These are phyloP conservation scores for Pythium periplocum DNA, from an alignment of 352 stramenopile genomes.

Conservation along the genomic window DNA sequence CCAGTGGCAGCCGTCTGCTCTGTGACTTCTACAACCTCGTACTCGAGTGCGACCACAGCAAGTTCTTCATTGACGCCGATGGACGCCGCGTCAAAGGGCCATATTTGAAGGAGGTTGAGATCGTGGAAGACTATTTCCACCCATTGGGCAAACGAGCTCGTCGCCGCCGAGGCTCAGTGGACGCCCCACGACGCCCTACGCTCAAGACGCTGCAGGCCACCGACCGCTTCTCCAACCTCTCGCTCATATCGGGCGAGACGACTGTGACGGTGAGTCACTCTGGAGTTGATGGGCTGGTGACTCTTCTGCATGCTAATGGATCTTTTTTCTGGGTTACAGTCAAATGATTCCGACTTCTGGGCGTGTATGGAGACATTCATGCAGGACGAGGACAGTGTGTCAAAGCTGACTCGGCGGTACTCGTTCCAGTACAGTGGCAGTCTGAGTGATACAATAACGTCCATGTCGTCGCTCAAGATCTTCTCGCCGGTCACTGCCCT, in stretches of 20 bases:
- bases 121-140: conserved; percentile 62
- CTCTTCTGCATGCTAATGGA: too few relatives aligned
- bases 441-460: not conserved
- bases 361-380: conserved; percentile 3
- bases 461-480: conserved; percentile 9
- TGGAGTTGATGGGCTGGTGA: too few relatives aligned
- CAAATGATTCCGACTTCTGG: not conserved
- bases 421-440: conserved; percentile 9
- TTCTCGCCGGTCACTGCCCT: conserved; percentile 9
- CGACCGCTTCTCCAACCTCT: conserved; percentile 20
- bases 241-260: conserved; percentile 22
- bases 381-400: conserved; percentile 1
- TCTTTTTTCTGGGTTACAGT: not conserved
- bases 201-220: conserved; percentile 1
- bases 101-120: conserved; percentile 42
- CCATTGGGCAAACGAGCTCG: conserved; percentile 11
- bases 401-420: not conserved
- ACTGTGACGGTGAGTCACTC: conserved; percentile 9
- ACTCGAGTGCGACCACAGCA: conserved; percentile 64
- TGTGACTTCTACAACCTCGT: conserved; percentile 79
- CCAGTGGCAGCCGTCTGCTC: conserved; percentile 64
- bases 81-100: conserved; percentile 50
- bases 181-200: not conserved
- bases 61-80: conserved; percentile 49
- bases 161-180: conserved; percentile 12